phyloP scores from a whole-genome alignment of 73 alveolate genomes.

The Paramecium tetraurelia region DNA sequence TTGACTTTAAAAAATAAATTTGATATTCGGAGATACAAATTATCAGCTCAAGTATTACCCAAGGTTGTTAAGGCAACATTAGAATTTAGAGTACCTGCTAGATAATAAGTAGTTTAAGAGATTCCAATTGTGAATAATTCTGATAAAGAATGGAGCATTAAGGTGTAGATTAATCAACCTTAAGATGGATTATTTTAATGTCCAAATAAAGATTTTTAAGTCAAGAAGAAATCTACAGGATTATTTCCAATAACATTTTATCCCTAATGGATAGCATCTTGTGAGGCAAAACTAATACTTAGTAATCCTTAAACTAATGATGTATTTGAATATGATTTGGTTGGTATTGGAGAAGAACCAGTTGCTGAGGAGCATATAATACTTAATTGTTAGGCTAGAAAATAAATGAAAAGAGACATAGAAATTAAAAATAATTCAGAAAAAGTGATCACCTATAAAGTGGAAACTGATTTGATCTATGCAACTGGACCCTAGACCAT shows the following conservation, averaged over 20 bases:
- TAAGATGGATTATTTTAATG: constrained; percentile 66
- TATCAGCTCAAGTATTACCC: constrained; percentile 93
- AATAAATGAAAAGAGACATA: constrained; percentile 80
- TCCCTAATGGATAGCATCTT: constrained; percentile 85
- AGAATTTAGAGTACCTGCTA: constrained; percentile 94
- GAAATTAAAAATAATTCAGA: constrained; percentile 89
- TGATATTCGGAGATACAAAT: constrained; percentile 95
- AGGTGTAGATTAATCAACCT: constrained; percentile 77
- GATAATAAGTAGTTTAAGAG: constrained; percentile 90
- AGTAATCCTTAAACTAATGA: constrained; percentile 88
- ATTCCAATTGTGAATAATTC: constrained; percentile 96
- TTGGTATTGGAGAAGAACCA: constrained; percentile 98
- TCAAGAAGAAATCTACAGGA: constrained; percentile 81
- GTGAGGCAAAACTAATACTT: constrained; percentile 84
- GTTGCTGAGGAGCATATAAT: constrained; percentile 96
- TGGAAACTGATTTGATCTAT: constrained; percentile 93
- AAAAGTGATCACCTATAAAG: constrained; percentile 80
- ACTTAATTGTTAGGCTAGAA: constrained; percentile 91
- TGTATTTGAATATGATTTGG: constrained; percentile 90
- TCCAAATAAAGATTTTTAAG: constrained; percentile 69
- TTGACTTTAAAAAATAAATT: constrained; percentile 77
- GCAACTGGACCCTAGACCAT: constrained; percentile 82
- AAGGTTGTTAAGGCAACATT: constrained; percentile 90
- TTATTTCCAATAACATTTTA: constrained; percentile 79
- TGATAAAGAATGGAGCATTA: constrained; percentile 93